phyloP scores from a whole-genome alignment of 179 eudicot genomes.

The Spinacia oleracea region DNA sequence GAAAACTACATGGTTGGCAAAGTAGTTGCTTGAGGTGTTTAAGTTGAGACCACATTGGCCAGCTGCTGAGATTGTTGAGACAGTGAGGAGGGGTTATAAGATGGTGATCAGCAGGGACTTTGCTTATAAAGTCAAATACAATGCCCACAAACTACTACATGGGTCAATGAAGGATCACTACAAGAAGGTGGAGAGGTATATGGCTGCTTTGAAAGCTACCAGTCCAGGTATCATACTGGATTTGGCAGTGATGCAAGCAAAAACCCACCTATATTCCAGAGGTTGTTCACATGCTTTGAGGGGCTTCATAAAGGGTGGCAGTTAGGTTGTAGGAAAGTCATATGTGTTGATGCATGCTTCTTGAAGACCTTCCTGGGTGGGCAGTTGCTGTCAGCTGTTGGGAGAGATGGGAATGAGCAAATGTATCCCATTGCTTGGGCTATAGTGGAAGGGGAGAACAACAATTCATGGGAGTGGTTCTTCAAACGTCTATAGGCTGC shows the following conservation, averaged over 20 bases:
- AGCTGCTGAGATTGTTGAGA: background rate
- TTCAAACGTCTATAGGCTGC: too few relatives aligned
- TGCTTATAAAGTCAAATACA: background rate
- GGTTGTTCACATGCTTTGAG: conserved; percentile 5
- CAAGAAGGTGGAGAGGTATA: background rate
- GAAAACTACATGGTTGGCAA: background rate
- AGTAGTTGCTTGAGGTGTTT: background rate
- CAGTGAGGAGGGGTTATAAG: background rate
- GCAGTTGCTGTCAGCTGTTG: too few relatives aligned
- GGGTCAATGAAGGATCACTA: background rate
- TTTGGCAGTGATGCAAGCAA: too few relatives aligned
- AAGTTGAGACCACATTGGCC: background rate
- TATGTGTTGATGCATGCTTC: too few relatives aligned
- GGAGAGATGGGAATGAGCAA: too few relatives aligned
- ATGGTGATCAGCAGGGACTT: background rate
- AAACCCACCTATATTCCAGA: background rate
- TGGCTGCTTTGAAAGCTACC: background rate
- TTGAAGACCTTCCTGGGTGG: too few relatives aligned
- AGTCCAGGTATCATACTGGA: background rate
- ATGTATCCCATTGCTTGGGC: too few relatives aligned
- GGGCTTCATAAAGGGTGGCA: background rate
- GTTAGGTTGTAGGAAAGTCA: too few relatives aligned
- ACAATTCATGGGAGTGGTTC: too few relatives aligned
- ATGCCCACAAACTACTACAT: background rate
- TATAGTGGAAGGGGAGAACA: too few relatives aligned